Conservation (phyloP, 2,329 filamentous ascomycete species). For the Myrmaecium sp. region DNA sequence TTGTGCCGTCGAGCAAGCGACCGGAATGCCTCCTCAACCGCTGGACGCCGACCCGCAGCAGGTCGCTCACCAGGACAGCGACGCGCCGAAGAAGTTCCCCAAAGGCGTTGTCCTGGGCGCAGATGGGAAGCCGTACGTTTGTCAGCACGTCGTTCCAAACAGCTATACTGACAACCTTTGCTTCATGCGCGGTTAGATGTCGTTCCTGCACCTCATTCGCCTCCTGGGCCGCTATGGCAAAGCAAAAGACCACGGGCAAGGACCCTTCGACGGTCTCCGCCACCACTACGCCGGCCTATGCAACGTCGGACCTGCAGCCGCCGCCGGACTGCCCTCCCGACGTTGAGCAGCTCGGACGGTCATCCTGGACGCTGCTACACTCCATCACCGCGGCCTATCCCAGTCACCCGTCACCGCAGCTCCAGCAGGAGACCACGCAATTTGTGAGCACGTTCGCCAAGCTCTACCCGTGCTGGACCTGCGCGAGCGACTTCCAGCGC, state of each 20-base stretch:
- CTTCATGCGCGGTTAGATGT: constrained; percentile 40
- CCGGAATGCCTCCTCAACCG: constrained; percentile 20
- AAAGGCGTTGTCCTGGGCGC: constrained; percentile 61
- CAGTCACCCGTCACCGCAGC: constrained; percentile 41
- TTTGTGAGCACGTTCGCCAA: constrained; percentile 73
- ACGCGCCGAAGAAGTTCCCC: constrained; percentile 37
- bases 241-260: constrained; percentile 28
- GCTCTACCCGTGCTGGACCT: constrained; percentile 90
- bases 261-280: constrained; percentile 21
- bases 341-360: constrained; percentile 70
- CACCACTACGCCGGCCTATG: constrained; percentile 9
- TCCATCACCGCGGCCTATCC: constrained; percentile 82
- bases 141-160: constrained; percentile 1
- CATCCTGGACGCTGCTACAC: constrained; percentile 87
- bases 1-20: constrained; percentile 18
- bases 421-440: constrained; percentile 59
- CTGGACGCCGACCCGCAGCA: constrained; percentile 14
- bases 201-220: constrained; percentile 49
- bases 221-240: constrained; percentile 43
- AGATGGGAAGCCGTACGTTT: constrained; percentile 67
- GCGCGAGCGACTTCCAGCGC: constrained; percentile 73
- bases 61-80: constrained; percentile 2
- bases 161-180: constrained; percentile 2
- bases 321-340: constrained; percentile 71
- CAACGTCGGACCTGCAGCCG: constrained; percentile 14